Evolutionary conservation across 352 stramenopile genomes (phyloP), one percentile per base, ranked within the genome.

Genomic region (Peronospora belbahrii): DNA sequence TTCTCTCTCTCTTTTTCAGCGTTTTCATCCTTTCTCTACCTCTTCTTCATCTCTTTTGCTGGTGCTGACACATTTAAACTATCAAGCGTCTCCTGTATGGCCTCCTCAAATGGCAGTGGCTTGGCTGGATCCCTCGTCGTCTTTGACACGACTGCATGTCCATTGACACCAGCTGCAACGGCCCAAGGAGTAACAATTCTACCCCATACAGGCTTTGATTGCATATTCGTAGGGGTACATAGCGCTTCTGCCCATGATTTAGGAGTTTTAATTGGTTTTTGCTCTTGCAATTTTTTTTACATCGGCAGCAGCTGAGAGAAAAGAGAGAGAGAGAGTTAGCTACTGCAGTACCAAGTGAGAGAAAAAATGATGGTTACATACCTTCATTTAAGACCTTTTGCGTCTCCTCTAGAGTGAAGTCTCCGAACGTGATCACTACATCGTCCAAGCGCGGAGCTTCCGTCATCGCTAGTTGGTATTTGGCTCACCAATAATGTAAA

Each of bases 41-140:
- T 64, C 40, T 88, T 89, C 62, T 89, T 88, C 66, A 92, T 85
- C 37, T 92, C 81, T 42, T 80, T 80, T 3, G 67, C 75, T 0
- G 74, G 67, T n/a, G 72, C 59, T 30, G 63, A 67, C 19, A 89
- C 59, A 13, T 89, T 64, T 17, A 92, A 51, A 9, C 35, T 30
- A 20, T 56, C 23, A 3, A 92, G 67, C 14, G 75, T 77, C 13
- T 72, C 55, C 40, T 92, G 78, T 17, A 92, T 64, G 4, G 75
- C 81, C 9, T 74, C 59, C 28, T 89, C 77, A 46, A 92, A 87
- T 24, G 55, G 20, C 39, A 85, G 15, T 5, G 51, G 56, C 11
- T 52, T 61, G 2, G n/a, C 8, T 15, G 20, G 37, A 11, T 63
- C 48, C 13, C 19, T 42, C 2, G 34, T 18, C 1, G 22, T 11